A percentile compares a stretch with the other conserved stretches of the same genome.
These are phyloP conservation scores for Pythium phragmiticola DNA, from an alignment of 352 stramenopile genomes.

Conservation along the genomic window DNA sequence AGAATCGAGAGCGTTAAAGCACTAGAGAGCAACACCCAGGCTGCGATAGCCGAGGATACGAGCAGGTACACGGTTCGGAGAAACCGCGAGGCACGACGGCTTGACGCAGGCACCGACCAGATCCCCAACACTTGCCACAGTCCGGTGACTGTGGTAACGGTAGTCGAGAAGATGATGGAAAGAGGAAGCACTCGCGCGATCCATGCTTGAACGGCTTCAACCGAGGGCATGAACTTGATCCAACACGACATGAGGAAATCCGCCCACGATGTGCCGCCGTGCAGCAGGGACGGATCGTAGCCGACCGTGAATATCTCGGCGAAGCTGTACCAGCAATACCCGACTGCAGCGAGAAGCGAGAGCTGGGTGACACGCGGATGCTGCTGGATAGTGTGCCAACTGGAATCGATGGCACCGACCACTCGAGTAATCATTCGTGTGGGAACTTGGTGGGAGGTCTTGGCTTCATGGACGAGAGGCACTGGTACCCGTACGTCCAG, in stretches of 20 bases:
- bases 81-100: neutral
- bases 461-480: neutral
- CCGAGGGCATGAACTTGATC: slow-evolving; percentile 35
- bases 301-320: slow-evolving; percentile 23
- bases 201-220: slow-evolving; percentile 44
- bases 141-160: slow-evolving; percentile 17
- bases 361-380: neutral
- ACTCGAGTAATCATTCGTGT: neutral
- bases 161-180: slow-evolving; percentile 24
- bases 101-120: neutral
- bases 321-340: slow-evolving; percentile 34
- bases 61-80: slow-evolving; percentile 30
- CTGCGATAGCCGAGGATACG: slow-evolving; percentile 21
- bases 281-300: neutral
- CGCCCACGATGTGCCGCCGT: slow-evolving; percentile 12
- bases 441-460: neutral
- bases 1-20: slow-evolving; percentile 40
- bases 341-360: slow-evolving; percentile 16
- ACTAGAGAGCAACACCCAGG: slow-evolving; percentile 42
- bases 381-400: slow-evolving; percentile 32
- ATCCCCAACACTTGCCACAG: slow-evolving; percentile 35
- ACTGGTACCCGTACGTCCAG: slow-evolving; percentile 28
- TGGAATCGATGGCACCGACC: slow-evolving; percentile 3
- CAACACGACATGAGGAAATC: slow-evolving; percentile 24
- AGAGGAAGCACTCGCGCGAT: slow-evolving; percentile 35